A percentile compares a stretch with the other conserved stretches of the same genome.
These are phyloP conservation scores for Aspergillus neoniger DNA, from an alignment of 2,329 filamentous ascomycete genomes.

Conservation along the genomic window DNA sequence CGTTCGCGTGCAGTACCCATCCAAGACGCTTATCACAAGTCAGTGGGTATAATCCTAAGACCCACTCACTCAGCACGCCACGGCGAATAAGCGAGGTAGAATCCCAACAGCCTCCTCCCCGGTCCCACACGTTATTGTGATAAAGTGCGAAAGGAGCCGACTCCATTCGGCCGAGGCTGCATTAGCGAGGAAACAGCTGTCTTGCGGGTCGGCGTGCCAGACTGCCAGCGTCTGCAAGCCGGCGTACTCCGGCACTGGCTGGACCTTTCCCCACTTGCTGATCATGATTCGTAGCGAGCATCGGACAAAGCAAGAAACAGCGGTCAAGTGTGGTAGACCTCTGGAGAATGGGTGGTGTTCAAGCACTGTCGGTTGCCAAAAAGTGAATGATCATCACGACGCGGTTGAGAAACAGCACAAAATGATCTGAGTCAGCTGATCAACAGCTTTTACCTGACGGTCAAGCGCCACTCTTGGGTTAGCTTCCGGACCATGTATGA, in stretches of 20 bases:
- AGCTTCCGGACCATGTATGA: conserved; percentile 23
- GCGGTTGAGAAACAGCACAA: background rate
- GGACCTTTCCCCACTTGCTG: background rate
- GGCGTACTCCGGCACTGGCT: background rate
- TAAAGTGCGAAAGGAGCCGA: background rate
- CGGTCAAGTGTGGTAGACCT: background rate
- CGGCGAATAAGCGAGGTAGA: background rate
- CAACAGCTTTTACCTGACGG: conserved; percentile 1
- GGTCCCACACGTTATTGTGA: background rate
- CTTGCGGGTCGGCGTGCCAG: background rate
- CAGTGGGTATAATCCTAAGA: no score
- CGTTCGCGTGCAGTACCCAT: no score
- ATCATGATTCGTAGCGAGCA: background rate
- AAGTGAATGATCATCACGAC: background rate
- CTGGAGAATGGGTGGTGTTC: background rate
- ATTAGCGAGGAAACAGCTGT: background rate
- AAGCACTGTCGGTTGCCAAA: background rate
- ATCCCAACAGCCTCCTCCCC: background rate
- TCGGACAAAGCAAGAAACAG: background rate
- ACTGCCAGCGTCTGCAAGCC: background rate
- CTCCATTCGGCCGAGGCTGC: background rate
- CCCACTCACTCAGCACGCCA: background rate
- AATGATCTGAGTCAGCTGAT: background rate
- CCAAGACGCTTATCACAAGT: no score
- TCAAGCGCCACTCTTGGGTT: conserved; percentile 20